Base-by-base conservation (phyloP, 257 asterid genomes). In the Leptodermis oblonga region DNA sequence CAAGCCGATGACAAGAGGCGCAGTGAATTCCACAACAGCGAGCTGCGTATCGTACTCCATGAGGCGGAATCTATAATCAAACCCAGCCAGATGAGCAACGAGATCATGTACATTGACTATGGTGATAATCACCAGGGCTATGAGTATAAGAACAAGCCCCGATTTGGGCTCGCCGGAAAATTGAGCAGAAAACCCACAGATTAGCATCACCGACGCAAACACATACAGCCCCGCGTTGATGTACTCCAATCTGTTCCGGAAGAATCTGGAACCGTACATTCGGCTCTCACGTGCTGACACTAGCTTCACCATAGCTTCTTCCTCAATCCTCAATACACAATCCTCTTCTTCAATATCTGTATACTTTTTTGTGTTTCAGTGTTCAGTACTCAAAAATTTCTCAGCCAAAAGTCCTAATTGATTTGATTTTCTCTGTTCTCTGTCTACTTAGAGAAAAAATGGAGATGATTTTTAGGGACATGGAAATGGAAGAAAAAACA, bases 231-330 rank as follows among this genome's bases (percentile, higher is more conserved):
- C 96, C 5, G 97, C 97, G 74, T 91, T 94, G 67, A 85, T 86
- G 86, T 94, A 94, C 70, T 94, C 97, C 11, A 80, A 78, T 75
- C 93, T 72, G 82, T 77, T 78, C 3, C 95, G 80, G 60, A 82
- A 71, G 70, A 76, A 4, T 5, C 92, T 69, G 4, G 97, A 87
- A 43, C 97, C 97, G 90, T 94, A 94, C 76, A 67, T 72, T 14
- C 99, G 85, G 72, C 53, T 73, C 49, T 94, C 99, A 0, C 99
- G 84, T 54, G 93, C 93, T 77, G 99, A 76, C 64, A 92, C 92
- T 56, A 94, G 76, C 82, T 94, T 94, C 90, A 89, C 99, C 99
- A 94, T n/a, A n/a, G n/a, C n/a, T n/a, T n/a, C n/a, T n/a, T n/a
- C n/a, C n/a, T n/a, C n/a, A n/a, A n/a, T n/a, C n/a, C n/a, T n/a